Conservation (phyloP, 2,329 filamentous ascomycete genomes). For the Colletotrichum karsti region DNA sequence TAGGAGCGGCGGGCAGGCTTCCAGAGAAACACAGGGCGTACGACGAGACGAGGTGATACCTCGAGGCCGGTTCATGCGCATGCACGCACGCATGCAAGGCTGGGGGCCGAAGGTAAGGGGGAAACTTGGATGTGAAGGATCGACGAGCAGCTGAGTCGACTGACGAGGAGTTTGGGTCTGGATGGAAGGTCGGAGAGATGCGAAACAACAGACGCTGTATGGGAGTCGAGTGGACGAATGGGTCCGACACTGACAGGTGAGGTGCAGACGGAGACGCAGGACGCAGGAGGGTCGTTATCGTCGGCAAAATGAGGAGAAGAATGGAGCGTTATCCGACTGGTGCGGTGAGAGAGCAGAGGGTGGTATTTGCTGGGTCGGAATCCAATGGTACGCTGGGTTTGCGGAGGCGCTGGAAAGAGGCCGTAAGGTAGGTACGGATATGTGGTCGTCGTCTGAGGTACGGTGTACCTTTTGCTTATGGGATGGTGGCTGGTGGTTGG, state of each 20-base stretch:
- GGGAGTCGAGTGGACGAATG: neutral
- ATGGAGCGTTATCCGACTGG: conserved; percentile 13
- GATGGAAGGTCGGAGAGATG: conserved; percentile 8
- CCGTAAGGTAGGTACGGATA: neutral
- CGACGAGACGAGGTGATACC: conserved; percentile 21
- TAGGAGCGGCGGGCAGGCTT: conserved; percentile 4
- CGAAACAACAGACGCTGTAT: conserved; percentile 19
- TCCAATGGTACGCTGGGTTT: conserved; percentile 5
- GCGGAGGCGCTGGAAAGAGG: neutral
- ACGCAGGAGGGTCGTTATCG: conserved; percentile 11
- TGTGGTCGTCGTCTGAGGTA: neutral
- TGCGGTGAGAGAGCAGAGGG: conserved; percentile 8
- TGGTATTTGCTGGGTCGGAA: conserved; percentile 1
- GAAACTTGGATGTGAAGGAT: conserved; percentile 21
- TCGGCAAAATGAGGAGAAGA: conserved; percentile 4
- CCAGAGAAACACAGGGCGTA: conserved; percentile 20
- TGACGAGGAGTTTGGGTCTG: conserved; percentile 6
- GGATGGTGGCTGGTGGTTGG: conserved; percentile 8
- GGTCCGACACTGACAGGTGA: too few species aligned
- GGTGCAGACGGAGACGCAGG: too few species aligned
- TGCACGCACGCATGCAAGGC: conserved; percentile 2
- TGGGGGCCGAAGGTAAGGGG: conserved; percentile 23
- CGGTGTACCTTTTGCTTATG: too few species aligned
- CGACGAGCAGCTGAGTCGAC: conserved; percentile 7
- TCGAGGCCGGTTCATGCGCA: conserved; percentile 22